Conservation (phyloP, 495 filamentous ascomycete species). For the Penicillium salamii region DNA sequence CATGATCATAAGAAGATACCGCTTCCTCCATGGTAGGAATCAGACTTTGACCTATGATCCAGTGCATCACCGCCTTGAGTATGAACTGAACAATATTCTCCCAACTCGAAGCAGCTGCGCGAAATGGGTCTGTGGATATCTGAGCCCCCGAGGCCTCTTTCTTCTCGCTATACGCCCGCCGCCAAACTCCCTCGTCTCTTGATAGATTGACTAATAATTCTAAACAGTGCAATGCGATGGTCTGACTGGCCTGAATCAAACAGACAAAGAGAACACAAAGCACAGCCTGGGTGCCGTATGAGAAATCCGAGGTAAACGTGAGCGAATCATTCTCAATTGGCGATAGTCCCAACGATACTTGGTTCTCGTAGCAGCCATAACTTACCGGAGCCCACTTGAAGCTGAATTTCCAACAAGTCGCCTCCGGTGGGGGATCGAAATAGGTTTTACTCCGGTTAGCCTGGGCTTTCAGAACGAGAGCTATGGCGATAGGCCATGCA, state of each 20-base stretch:
- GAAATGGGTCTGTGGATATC: slow-evolving; percentile 29
- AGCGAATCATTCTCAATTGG: slow-evolving; percentile 1
- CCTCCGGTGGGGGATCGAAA: too few species aligned
- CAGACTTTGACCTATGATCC: slow-evolving; percentile 41
- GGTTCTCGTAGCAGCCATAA: background rate
- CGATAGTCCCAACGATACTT: background rate
- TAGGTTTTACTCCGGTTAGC: too few species aligned
- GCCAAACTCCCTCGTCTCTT: slow-evolving; percentile 42
- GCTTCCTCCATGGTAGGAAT: slow-evolving; percentile 3
- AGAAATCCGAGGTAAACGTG: background rate
- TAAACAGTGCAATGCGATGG: slow-evolving; percentile 41
- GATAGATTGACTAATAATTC: slow-evolving; percentile 46
- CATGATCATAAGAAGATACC: background rate
- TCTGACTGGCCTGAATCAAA: slow-evolving; percentile 24
- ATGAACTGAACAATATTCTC: slow-evolving; percentile 38
- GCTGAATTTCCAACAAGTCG: background rate
- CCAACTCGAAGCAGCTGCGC: slow-evolving; percentile 38
- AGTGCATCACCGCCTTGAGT: slow-evolving; percentile 44
- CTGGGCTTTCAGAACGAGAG: background rate
- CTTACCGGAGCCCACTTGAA: background rate
- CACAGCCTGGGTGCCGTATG: slow-evolving; percentile 1
- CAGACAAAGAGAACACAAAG: slow-evolving; percentile 8
- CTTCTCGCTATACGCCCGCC: slow-evolving; percentile 6
- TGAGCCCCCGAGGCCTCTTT: slow-evolving; percentile 25
- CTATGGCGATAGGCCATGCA: slow-evolving; percentile 2